These are phyloP conservation scores for Saccharomyces pastorianus DNA, from an alignment of 1,139 yeast genomes.

Conservation along the genomic window DNA sequence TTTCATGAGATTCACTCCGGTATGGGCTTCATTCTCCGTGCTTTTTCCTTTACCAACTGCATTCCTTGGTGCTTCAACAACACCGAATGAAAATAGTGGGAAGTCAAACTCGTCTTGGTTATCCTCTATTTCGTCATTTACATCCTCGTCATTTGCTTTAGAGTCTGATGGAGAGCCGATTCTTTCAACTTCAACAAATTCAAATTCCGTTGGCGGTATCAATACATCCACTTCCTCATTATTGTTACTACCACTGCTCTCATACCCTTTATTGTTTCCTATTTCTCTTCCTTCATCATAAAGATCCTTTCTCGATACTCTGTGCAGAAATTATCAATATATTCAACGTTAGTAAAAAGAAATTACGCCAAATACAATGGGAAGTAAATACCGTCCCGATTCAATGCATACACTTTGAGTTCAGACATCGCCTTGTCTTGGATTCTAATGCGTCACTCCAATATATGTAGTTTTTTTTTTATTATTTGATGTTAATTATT, in stretches of 20 bases:
- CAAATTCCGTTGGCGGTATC: slow-evolving; percentile 36
- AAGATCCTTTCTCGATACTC: slow-evolving; percentile 19
- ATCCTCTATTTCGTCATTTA: slow-evolving; percentile 13
- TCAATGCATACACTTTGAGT: slow-evolving; percentile 10
- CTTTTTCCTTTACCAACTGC: slow-evolving; percentile 9
- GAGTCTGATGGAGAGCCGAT: not conserved
- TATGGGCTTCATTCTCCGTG: slow-evolving; percentile 28
- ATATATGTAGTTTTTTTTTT: not conserved
- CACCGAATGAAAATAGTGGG: slow-evolving; percentile 43
- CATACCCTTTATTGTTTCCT: not conserved
- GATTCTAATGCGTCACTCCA: not conserved
- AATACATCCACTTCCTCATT: not conserved
- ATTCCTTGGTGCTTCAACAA: slow-evolving; percentile 11
- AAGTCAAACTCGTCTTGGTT: slow-evolving; percentile 45
- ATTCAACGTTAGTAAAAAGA: slow-evolving; percentile 2
- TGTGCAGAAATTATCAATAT: slow-evolving; percentile 1
- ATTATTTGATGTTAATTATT: not conserved
- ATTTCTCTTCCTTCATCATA: slow-evolving; percentile 6
- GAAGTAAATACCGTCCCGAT: not conserved
- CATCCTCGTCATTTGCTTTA: slow-evolving; percentile 10
- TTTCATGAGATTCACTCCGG: slow-evolving; percentile 32
- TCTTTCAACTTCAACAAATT: slow-evolving; percentile 44
- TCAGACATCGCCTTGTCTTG: slow-evolving; percentile 7
- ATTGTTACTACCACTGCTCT: not conserved
- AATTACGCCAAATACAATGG: not conserved